A percentile compares a stretch with the other conserved stretches of the same genome.
These are phyloP conservation scores for Nyctanthes arbortristis DNA, from an alignment of 257 asterid species.

Conservation along the genomic window DNA sequence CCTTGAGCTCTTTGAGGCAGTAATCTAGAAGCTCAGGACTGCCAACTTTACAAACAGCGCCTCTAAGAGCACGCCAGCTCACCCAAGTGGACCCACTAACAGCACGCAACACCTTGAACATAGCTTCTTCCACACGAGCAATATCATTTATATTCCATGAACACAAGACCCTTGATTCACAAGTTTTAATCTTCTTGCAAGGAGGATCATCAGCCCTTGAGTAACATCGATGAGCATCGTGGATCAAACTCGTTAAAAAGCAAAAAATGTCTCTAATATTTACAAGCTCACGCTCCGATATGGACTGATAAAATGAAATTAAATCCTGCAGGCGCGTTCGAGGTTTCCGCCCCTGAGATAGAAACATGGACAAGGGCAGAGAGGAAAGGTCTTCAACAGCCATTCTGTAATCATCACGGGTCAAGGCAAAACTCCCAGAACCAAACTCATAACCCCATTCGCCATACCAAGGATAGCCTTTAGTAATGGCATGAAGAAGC, in stretches of 20 bases:
- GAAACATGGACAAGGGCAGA: conserved; percentile 60
- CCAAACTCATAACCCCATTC: conserved; percentile 96
- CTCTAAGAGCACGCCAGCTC: conserved; percentile 90
- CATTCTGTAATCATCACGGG: conserved; percentile 52
- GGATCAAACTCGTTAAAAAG: conserved; percentile 67
- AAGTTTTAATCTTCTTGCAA: conserved; percentile 48
- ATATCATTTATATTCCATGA: conserved; percentile 70
- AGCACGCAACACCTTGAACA: conserved; percentile 85
- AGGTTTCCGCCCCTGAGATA: conserved; percentile 79
- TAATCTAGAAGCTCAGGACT: conserved; percentile 84
- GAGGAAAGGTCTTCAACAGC: conserved; percentile 65
- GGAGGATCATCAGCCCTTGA: conserved; percentile 37
- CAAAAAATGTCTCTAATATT: conserved; percentile 68
- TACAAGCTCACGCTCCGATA: conserved; percentile 76
- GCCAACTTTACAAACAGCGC: conserved; percentile 85
- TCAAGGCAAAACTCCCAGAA: conserved; percentile 78
- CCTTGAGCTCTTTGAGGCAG: conserved; percentile 84
- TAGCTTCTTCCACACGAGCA: conserved; percentile 74
- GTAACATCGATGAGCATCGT: conserved; percentile 41
- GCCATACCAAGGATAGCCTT: conserved; percentile 95
- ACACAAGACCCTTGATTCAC: conserved; percentile 57
- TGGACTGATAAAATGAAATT: conserved; percentile 78
- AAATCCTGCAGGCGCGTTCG: conserved; percentile 76
- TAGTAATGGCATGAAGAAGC: conserved; percentile 70
- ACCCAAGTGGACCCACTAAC: conserved; percentile 94